Base-by-base conservation (phyloP, 306 rosid species). In the Morella rubra region DNA sequence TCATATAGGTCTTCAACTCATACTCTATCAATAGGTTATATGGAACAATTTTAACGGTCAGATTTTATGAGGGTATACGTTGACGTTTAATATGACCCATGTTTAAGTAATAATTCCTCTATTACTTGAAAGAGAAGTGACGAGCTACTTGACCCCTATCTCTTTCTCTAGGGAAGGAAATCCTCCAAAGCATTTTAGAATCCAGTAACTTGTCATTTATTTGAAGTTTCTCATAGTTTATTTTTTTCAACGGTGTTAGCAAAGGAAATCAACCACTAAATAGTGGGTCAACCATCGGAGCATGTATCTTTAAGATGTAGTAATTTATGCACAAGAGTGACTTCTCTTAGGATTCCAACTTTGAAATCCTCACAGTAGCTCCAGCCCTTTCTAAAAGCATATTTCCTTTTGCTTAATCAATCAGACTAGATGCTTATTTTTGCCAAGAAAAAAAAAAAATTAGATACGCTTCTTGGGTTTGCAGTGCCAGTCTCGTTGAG, bases 401-500 rank as follows among this genome's bases (percentile, higher is more conserved):
- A n/a, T 50, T 44, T 16, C 61, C 44, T 52, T 37, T 81, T 50
- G 44, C 59, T 59, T 49, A 1, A 12, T 49, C 14, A 9, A 11
- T 49, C 16, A 49, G 1, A 49, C 14, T 49, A 0, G 11, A 12
- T 2, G 14, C 3, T 49, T 49, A 58, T 58, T 58, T 19, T 58
- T 3, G 3, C 3, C 37, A 3, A 32, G 37, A 32, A 32, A 58
- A 58, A 56, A 56, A 8, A 22, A 58, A 22, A n/a, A n/a, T n/a
- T 8, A 9, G n/a, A 44, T 12, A 9, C 70, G 40, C 69, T 76
- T 32, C 47, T 16, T 41, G 47, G 14, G 22, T 12, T 0, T 58
- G 41, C 12, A 64, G 20, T 7, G 5, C 18, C 3, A 40, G 47
- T 71, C 41, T 73, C 20, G 59, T 70, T 78, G 79, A 76, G 83